phyloP scores from a whole-genome alignment of 768 basidiomycete genomes.

The Termitomyces sp. region DNA sequence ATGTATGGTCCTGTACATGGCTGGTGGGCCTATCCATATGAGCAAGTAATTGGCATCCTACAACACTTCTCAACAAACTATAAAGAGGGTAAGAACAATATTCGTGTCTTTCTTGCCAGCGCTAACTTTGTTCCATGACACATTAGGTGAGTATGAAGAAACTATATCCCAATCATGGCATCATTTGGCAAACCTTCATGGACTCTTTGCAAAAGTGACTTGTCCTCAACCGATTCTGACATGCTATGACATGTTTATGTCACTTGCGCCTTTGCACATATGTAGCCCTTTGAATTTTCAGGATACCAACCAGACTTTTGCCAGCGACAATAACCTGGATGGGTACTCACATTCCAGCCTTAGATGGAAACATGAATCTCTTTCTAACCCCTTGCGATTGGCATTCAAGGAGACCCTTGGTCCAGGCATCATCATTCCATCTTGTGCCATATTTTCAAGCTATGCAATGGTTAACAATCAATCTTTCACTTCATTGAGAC shows the following conservation, averaged over 20 bases:
- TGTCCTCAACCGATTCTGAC: background rate
- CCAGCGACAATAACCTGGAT: background rate
- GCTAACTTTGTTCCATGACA: background rate
- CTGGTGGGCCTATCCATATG: constrained; percentile 18
- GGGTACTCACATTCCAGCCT: background rate
- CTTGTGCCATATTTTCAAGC: background rate
- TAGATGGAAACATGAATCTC: background rate
- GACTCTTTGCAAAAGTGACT: background rate
- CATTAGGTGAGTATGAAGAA: background rate
- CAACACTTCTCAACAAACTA: constrained; percentile 9
- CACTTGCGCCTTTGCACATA: background rate
- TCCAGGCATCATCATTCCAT: background rate
- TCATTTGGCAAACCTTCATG: background rate
- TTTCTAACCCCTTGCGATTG: background rate
- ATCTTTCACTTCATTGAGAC: background rate
- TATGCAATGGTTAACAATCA: background rate
- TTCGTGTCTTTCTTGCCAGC: background rate
- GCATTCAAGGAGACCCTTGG: background rate
- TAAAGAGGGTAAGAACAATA: background rate
- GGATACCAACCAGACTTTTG: background rate
- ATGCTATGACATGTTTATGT: background rate
- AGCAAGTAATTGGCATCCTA: constrained; percentile 14
- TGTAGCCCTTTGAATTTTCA: background rate
- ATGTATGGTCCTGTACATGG: constrained; percentile 26
- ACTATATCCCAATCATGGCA: background rate